Evolutionary conservation across 495 filamentous ascomycete genomes (phyloP), one percentile per base, ranked within the genome.

Genomic region (Penicillium lividum): DNA sequence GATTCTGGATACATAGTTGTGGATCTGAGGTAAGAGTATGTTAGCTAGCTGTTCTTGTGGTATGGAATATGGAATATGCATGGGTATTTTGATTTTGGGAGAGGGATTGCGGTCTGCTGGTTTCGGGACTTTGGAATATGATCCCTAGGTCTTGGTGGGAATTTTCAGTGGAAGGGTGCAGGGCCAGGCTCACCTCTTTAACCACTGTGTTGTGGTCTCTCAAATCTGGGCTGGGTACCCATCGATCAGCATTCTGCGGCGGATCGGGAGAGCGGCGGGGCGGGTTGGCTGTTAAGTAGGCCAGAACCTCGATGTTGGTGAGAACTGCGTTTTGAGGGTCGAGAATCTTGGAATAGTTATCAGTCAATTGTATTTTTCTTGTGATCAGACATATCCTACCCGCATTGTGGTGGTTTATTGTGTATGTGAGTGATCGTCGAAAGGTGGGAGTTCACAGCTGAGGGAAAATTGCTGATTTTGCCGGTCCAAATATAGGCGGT

Each of bases 281-380:
- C 43, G 77, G 76, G 53, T 78, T 80, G 31, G 77, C 68, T 0
- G 68, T 74, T 51, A 89, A 65, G 66, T 87, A 84, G 18, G 77
- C 67, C 33, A 83, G 77, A 57, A 89, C 86, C 71, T 89, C 86
- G 58, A 84, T 75, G 67, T 88, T 88, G 62, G 84, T 84, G 69
- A 89, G 78, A 49, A 77, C 77, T 18, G 83, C 84, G 48, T 80
- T 79, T 74, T 86, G 82, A 33, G 84, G 78, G 68, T 86, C 84
- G 54, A 89, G 73, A 48, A 89, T 81, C 82, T 88, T 22, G 22
- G 27, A 7, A 27, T 7, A 3, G 15, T 15, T 7, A 4, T 67
- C 22, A 64, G 54, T 0, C 28, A 33, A 3, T n/a, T 9, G 22
- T 15, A 50, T 5, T 8, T 3, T 5, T 6, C 29, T 9, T 45